Evolutionary conservation across 768 basidiomycete species (phyloP).

Genomic region (Tulasnella sp.): DNA sequence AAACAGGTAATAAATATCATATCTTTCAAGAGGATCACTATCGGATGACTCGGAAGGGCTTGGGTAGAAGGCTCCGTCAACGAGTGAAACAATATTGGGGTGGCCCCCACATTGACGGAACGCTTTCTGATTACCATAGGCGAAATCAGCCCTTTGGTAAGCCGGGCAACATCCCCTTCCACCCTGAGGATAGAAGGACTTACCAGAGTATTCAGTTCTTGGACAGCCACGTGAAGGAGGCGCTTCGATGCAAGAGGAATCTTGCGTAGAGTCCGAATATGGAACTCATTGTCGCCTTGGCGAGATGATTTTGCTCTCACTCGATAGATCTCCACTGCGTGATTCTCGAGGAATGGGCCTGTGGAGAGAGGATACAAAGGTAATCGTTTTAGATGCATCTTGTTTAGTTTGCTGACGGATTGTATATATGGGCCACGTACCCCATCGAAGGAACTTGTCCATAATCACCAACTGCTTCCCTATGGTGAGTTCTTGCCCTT

Average conservation of each 20-base stretch:
- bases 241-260: background rate
- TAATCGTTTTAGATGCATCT: background rate
- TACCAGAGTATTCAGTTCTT: background rate
- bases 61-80: background rate
- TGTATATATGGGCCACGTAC: background rate
- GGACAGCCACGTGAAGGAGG: background rate
- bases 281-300: background rate
- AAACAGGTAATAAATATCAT: background rate
- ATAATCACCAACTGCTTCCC: background rate
- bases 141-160: background rate
- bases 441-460: background rate
- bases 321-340: background rate
- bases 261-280: background rate
- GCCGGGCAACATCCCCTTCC: background rate
- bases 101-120: background rate
- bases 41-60: background rate
- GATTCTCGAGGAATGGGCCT: background rate
- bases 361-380: background rate
- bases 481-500: background rate
- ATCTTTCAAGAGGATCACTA: background rate
- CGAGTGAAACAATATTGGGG: background rate
- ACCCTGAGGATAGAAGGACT: background rate
- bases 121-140: background rate
- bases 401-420: background rate
- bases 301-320: background rate